Base-by-base conservation (phyloP, 257 asterid species). In the Mitragyna speciosa region DNA sequence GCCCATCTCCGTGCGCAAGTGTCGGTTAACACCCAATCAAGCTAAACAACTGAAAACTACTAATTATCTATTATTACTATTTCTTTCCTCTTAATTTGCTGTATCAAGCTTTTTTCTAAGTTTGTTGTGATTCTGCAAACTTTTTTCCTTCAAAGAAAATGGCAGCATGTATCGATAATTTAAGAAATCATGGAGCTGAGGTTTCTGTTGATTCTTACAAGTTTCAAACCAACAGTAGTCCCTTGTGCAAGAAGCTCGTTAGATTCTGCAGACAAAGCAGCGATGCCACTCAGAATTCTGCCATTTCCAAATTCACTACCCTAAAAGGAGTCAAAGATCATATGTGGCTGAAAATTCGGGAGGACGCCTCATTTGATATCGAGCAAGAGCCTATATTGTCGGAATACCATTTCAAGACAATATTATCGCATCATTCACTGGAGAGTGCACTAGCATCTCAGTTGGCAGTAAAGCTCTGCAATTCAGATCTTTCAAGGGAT, bases 401-500 rank as follows among this genome's bases (percentile, higher is more conserved):
- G 7, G 52, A 47, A 17, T 67, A 52, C 65, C 75, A 52, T 39
- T 6, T 17, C 17, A 20, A 15, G 26, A 74, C 76, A 69, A 74
- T 75, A 80, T 1, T 80, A 63, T 75, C 80, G 7, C 80, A 52
- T 20, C 56, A 68, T 52, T 51, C 83, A 5, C 76, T 80, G 2
- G 83, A 80, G 48, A 67, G 48, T 47, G 70, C 83, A 7, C 12
- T 80, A 52, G 75, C 65, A 30, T 59, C 47, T 39, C 78, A 66
- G 49, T 58, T 80, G 51, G 70, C 83, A n/a, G 78, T 5, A n/a
- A 80, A 80, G 56, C 74, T 80, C 17, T 65, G 52, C 76, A 75
- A n/a, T 74, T 56, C 76, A n/a, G 16, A 39, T 39, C 75, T 80
- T 75, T 75, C 83, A 0, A 67, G 17, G 5, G 72, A 75, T 11